phyloP scores from a whole-genome alignment of 169 alveolate genomes.

The Pseudocohnilembus persalinus region DNA sequence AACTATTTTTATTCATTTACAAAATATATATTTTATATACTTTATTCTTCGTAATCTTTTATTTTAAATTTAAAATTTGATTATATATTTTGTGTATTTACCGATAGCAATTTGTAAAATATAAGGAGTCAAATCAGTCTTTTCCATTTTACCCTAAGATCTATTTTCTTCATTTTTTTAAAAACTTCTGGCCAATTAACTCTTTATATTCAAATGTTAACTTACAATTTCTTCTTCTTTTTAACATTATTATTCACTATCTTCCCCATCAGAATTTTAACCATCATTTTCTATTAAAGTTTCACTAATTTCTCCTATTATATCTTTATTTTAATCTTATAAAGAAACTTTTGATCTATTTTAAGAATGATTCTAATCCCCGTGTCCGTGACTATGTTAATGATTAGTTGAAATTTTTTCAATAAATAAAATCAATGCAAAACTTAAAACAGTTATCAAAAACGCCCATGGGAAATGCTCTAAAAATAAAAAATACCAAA shows the following conservation, averaged over 20 bases:
- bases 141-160: conserved; percentile 8
- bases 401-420: conserved; percentile 69
- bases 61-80: too few species aligned
- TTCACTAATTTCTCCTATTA: neutral
- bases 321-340: neutral
- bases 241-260: neutral
- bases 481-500: too few species aligned
- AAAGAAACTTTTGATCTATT: neutral
- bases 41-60: too few species aligned
- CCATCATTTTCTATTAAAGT: neutral
- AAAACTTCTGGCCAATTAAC: neutral
- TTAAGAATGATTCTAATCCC: neutral
- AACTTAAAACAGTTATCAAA: conserved; percentile 56
- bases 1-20: neutral
- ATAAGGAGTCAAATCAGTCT: conserved; percentile 57
- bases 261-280: neutral
- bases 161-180: neutral
- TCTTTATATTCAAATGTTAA: too few species aligned
- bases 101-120: conserved; percentile 60
- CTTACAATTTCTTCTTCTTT: neutral
- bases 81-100: too few species aligned
- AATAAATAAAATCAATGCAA: conserved; percentile 58
- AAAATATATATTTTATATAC: neutral
- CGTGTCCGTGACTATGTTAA: conserved; percentile 47
- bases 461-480: conserved; percentile 52